phyloP scores from a whole-genome alignment of 2,329 filamentous ascomycete genomes.

The Parascedosporium putredinis region DNA sequence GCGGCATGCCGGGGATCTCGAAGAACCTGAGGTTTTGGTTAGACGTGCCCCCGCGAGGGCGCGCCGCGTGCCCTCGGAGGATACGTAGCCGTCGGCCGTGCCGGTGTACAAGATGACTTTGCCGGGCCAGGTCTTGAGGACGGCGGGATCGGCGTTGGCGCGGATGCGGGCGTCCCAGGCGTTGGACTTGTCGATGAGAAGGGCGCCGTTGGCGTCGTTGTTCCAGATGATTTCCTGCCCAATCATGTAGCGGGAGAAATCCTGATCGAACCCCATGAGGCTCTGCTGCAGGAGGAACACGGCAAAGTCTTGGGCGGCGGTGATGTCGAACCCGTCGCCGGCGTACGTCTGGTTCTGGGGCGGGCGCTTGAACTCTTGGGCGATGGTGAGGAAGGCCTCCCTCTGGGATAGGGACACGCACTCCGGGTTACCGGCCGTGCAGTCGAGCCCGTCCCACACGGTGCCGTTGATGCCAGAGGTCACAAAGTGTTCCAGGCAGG shows the following conservation, averaged over 20 bases:
- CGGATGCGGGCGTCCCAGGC: constrained; percentile 11
- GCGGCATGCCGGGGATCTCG: constrained; percentile 37
- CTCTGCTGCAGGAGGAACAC: neutral
- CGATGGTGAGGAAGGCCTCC: neutral
- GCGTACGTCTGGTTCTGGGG: neutral
- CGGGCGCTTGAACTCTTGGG: neutral
- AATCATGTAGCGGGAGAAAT: constrained; percentile 26
- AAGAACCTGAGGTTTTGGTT: constrained; percentile 33
- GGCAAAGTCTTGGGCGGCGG: neutral
- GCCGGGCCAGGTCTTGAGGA: constrained; percentile 19
- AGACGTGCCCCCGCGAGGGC: constrained; percentile 27
- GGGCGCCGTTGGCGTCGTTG: neutral
- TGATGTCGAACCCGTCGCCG: neutral
- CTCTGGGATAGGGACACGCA: neutral
- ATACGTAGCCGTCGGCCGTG: constrained; percentile 25
- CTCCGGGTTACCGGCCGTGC: neutral
- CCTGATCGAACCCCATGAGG: constrained; percentile 17
- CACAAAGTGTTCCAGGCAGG: constrained; percentile 21
- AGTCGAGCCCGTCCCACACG: neutral
- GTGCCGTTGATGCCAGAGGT: neutral
- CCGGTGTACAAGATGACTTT: constrained; percentile 33
- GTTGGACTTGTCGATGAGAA: neutral
- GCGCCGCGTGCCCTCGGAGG: constrained; percentile 18
- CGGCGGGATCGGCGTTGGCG: constrained; percentile 13
- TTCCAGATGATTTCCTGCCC: constrained; percentile 1